phyloP scores from a whole-genome alignment of 2,329 filamentous ascomycete genomes.

The Colletotrichum falcatum region DNA sequence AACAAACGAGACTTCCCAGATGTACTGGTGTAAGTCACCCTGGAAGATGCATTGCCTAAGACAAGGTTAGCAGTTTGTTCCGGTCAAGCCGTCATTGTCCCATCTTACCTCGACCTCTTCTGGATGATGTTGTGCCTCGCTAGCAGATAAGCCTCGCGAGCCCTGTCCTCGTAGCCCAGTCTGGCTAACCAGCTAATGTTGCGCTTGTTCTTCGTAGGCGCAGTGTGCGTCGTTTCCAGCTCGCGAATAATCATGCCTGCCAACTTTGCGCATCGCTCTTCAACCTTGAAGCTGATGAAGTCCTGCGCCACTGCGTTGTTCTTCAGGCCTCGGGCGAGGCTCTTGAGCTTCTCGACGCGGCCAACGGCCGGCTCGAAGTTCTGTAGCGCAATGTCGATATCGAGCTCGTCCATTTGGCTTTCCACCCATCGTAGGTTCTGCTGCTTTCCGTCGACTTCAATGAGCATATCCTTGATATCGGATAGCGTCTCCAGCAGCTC shows the following conservation, averaged over 20 bases:
- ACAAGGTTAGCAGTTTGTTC: background rate
- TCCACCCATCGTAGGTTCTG: slow-evolving; percentile 97
- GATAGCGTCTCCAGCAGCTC: slow-evolving; percentile 84
- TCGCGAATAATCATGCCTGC: slow-evolving; percentile 82
- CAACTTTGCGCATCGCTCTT: slow-evolving; percentile 83
- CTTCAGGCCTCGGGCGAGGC: slow-evolving; percentile 82
- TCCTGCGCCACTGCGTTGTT: slow-evolving; percentile 90
- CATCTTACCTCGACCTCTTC: slow-evolving; percentile 80
- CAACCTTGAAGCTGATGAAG: slow-evolving; percentile 91
- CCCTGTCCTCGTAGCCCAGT: slow-evolving; percentile 90
- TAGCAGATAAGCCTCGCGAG: slow-evolving; percentile 86
- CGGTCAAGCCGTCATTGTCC: background rate
- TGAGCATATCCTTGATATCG: slow-evolving; percentile 85
- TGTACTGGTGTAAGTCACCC: slow-evolving; percentile 90
- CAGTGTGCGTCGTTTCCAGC: slow-evolving; percentile 81
- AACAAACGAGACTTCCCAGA: slow-evolving; percentile 94
- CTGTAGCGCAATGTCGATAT: slow-evolving; percentile 95
- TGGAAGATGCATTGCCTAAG: slow-evolving; percentile 92
- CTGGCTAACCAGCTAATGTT: slow-evolving; percentile 88
- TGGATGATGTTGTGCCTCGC: slow-evolving; percentile 83
- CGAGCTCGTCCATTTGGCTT: slow-evolving; percentile 92
- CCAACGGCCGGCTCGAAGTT: slow-evolving; percentile 86
- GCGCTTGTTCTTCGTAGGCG: slow-evolving; percentile 80
- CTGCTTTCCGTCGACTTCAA: slow-evolving; percentile 96
- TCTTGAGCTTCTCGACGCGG: slow-evolving; percentile 86